phyloP scores from a whole-genome alignment of 495 filamentous ascomycete genomes.

The Cetradonia linearis region DNA sequence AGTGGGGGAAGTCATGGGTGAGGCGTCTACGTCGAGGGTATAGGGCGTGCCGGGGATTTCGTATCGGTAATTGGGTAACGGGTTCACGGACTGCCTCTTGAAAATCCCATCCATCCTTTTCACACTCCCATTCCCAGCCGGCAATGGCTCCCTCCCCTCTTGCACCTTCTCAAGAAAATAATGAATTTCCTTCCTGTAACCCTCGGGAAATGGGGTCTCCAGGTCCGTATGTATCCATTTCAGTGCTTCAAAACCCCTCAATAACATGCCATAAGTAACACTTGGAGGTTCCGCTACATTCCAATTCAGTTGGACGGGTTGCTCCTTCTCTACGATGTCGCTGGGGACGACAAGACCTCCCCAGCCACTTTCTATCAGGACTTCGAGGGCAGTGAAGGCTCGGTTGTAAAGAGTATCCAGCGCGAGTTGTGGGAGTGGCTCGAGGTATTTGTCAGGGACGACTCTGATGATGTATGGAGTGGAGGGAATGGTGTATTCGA shows the following conservation, averaged over 20 bases:
- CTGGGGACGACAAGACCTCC: not conserved
- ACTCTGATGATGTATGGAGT: not conserved
- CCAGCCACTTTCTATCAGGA: not conserved
- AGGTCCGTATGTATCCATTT: not conserved
- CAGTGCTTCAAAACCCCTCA: not conserved
- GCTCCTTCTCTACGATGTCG: no score
- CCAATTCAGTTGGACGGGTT: not conserved
- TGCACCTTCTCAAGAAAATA: not conserved
- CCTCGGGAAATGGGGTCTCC: not conserved
- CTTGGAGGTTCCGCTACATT: no score
- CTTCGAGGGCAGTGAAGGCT: not conserved
- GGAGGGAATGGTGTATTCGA: not conserved
- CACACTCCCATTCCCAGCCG: not conserved
- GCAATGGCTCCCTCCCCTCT: not conserved
- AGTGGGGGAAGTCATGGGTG: no score
- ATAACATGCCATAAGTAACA: not conserved
- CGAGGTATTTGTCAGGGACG: not conserved
- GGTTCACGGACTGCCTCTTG: not conserved
- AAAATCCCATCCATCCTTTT: not conserved
- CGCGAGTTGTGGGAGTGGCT: not conserved
- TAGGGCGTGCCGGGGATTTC: not conserved
- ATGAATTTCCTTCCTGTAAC: not conserved
- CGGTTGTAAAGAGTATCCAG: not conserved
- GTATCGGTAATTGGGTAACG: not conserved
- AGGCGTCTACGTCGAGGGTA: not conserved